Percentiles rank a stretch among this genome's conserved stretches.
Conservation (phyloP, 176 grass and related monocot genomes). For the Musa schizocarpa region DNA sequence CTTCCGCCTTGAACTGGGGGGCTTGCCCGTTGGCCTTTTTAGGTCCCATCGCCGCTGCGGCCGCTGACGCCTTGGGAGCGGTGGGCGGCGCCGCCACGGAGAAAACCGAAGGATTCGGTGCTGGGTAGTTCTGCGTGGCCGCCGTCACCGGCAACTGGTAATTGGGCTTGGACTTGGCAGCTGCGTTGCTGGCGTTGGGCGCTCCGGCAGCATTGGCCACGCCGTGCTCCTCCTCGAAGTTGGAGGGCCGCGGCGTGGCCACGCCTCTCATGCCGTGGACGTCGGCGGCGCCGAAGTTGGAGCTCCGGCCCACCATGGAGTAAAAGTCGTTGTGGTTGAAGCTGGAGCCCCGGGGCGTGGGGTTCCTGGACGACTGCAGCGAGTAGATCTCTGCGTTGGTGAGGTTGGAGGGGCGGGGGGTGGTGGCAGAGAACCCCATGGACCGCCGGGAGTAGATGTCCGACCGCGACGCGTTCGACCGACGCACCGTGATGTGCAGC, state of each 20-base stretch:
- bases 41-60: slow-evolving; percentile 12
- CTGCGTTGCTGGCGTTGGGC: slow-evolving; percentile 8
- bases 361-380: slow-evolving; percentile 88
- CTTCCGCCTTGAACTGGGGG: slow-evolving; percentile 53
- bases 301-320: slow-evolving; percentile 91
- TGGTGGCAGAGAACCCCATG: slow-evolving; percentile 75
- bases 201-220: neutral
- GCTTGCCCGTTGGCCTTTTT: slow-evolving; percentile 53
- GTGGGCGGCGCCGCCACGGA: slow-evolving; percentile 39
- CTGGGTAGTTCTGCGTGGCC: slow-evolving; percentile 47
- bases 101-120: slow-evolving; percentile 71
- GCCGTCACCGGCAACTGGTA: neutral
- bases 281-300: slow-evolving; percentile 73
- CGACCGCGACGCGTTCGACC: slow-evolving; percentile 82
- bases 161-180: slow-evolving; percentile 38
- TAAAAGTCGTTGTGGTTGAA: slow-evolving; percentile 99
- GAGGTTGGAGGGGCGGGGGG: slow-evolving; percentile 85
- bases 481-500: slow-evolving; percentile 82
- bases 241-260: slow-evolving; percentile 71
- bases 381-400: slow-evolving; percentile 99
- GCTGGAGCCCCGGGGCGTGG: slow-evolving; percentile 86
- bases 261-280: slow-evolving; percentile 31
- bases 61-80: slow-evolving; percentile 30
- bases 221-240: slow-evolving; percentile 80
- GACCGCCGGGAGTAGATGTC: slow-evolving; percentile 83